phyloP scores from a whole-genome alignment of 371 early-diverging fungal species.

The Gilbertella persicaria region DNA sequence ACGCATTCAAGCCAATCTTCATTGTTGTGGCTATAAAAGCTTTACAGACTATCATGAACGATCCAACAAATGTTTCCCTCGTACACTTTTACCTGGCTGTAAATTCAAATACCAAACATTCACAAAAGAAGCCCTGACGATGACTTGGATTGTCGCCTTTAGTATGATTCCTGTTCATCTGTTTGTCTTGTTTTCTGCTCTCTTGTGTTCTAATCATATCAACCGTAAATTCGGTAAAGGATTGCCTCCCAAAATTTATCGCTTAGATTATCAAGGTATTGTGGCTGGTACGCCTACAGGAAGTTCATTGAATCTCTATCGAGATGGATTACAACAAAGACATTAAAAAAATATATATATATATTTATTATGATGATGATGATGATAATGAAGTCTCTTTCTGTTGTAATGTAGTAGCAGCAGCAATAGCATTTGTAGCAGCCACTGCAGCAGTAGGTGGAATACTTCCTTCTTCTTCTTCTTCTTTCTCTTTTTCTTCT shows the following conservation, averaged over 20 bases:
- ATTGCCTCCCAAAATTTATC: slow-evolving; percentile 53
- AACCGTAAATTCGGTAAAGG: slow-evolving; percentile 54
- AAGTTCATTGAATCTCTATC: slow-evolving; percentile 42
- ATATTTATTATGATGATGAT: no score
- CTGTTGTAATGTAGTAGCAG: slow-evolving; percentile 1
- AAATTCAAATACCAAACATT: slow-evolving; percentile 51
- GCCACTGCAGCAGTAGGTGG: slow-evolving; percentile 20
- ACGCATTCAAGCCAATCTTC: slow-evolving; percentile 49
- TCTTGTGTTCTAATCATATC: slow-evolving; percentile 62
- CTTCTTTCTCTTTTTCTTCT: not conserved
- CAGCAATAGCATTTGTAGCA: slow-evolving; percentile 10
- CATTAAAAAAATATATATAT: slow-evolving; percentile 7
- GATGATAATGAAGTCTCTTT: no score
- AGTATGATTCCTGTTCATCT: slow-evolving; percentile 49
- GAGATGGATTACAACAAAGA: slow-evolving; percentile 42
- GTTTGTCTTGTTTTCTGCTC: slow-evolving; percentile 48
- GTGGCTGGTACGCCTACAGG: slow-evolving; percentile 51
- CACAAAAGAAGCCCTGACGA: slow-evolving; percentile 41
- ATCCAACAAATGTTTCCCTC: slow-evolving; percentile 61
- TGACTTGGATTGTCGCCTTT: slow-evolving; percentile 53
- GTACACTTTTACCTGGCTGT: slow-evolving; percentile 57
- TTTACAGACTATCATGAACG: slow-evolving; percentile 56
- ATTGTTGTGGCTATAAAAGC: slow-evolving; percentile 61
- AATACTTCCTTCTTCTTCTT: not conserved
- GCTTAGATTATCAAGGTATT: slow-evolving; percentile 49